A percentile compares a stretch with the other conserved stretches of the same genome.
phyloP scores from a whole-genome alignment of 495 filamentous ascomycete species.

The Parmelia sp. region DNA sequence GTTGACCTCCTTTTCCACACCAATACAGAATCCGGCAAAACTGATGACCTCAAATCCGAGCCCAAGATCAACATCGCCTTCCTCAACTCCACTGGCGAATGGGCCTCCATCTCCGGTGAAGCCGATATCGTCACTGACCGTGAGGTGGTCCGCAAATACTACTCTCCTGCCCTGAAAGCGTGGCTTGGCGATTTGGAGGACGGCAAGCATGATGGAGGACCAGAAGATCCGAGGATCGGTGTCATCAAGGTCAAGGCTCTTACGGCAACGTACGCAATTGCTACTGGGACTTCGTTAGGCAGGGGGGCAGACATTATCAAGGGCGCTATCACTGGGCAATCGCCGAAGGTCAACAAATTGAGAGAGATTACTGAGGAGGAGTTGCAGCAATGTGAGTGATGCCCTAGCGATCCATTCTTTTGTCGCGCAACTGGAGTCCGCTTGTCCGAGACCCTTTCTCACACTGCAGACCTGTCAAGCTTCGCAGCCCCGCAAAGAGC shows the following conservation, averaged over 20 bases:
- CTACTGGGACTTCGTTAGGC: constrained; percentile 44
- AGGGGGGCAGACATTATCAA: constrained; percentile 66
- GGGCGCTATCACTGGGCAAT: constrained; percentile 63
- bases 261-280: constrained; percentile 42
- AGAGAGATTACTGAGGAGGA: constrained; percentile 69
- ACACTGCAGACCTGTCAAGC: background rate
- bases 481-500: background rate
- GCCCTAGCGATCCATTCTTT: background rate
- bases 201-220: constrained; percentile 75
- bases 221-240: constrained; percentile 71
- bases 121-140: constrained; percentile 63
- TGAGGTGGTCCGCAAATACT: constrained; percentile 64
- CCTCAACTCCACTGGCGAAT: constrained; percentile 65
- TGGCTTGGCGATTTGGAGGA: constrained; percentile 92
- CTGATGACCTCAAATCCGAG: constrained; percentile 70
- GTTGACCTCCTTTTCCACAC: constrained; percentile 90
- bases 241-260: constrained; percentile 44
- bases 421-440: background rate
- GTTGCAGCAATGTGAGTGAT: constrained; percentile 38
- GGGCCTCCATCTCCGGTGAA: constrained; percentile 75
- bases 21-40: constrained; percentile 90
- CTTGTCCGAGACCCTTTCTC: background rate
- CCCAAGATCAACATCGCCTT: constrained; percentile 75
- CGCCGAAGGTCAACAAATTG: constrained; percentile 69
- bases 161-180: constrained; percentile 66